Base-by-base conservation (phyloP, 441 rosid species). In the Arabidopsis lyrata region DNA sequence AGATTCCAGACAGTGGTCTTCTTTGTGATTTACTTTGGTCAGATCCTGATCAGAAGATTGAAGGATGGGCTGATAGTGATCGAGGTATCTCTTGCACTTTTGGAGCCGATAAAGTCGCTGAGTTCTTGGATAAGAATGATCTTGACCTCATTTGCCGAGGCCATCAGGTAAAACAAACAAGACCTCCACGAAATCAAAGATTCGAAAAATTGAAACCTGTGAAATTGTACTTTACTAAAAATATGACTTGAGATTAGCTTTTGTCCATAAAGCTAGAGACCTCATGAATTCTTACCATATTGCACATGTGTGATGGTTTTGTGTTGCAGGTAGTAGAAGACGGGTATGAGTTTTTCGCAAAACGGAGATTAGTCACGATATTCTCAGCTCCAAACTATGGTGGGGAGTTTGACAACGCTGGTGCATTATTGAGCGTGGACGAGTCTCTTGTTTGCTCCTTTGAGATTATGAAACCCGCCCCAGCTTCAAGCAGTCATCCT, bases 11-110 rank as follows among this genome's bases (percentile, higher is more conserved):
- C 32, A 81, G 70, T 35, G 99, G 99, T 66, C 95, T 95, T 71
- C 93, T 95, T 18, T 95, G 99, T 42, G 99, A 95, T 73, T 81
- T 95, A n/a, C 90, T 95, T 45, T 95, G 99, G 99, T 89, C 99
- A 13, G 98, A 95, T 85, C 99, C 99, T 15, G 92, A 90, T 80
- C 80, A 86, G 41, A 85, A 76, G 65, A 69, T 72, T 56, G 86
- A 89, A 41, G 97, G 99, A 3, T 95, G 98, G 98, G 83, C 80
- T 27, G 93, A 81, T 63, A 95, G 97, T 1, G 97, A 95, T 81
- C 88, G 99, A 52, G 99, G 99, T 49, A 89, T 95, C 68, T 95
- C 99, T 0, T 87, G 90, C 62, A 95, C 93, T 14, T 95, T 95
- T 78, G 99, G 99, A 63, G 82, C 96, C 7, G 94, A 90, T 76